Conservation (phyloP, 306 rosid genomes). For the Lathyrus oleraceus region DNA sequence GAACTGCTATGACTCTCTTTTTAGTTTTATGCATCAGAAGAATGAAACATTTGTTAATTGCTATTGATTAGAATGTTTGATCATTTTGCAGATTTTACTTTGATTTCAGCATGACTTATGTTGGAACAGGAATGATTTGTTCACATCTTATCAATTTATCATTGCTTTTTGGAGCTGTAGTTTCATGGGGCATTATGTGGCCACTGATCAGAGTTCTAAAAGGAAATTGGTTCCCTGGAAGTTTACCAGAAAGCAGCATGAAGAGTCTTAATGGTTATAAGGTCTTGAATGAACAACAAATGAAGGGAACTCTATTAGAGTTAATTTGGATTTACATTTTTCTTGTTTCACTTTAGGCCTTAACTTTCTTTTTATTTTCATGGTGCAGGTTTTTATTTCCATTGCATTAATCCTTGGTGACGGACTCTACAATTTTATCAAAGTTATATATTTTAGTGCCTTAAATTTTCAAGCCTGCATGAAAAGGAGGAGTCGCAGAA, state of each 20-base stretch:
- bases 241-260: slow-evolving; percentile 79
- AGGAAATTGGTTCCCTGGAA: slow-evolving; percentile 83
- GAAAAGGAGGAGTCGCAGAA: slow-evolving; percentile 45
- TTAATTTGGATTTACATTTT: not conserved
- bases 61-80: slow-evolving; percentile 17
- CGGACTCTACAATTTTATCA: slow-evolving; percentile 80
- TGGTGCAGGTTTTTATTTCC: slow-evolving; percentile 76
- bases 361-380: slow-evolving; percentile 24
- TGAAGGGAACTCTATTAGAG: not conserved
- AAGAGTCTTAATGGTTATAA: slow-evolving; percentile 88
- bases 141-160: slow-evolving; percentile 47
- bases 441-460: slow-evolving; percentile 56
- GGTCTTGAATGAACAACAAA: slow-evolving; percentile 44
- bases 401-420: slow-evolving; percentile 88
- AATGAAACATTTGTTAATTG: slow-evolving; percentile 10
- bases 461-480: slow-evolving; percentile 50
- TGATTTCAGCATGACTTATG: slow-evolving; percentile 78
- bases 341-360: slow-evolving; percentile 8
- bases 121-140: slow-evolving; percentile 99
- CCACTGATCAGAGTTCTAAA: slow-evolving; percentile 71
- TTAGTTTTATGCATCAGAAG: not conserved
- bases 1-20: not conserved
- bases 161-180: slow-evolving; percentile 75
- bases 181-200: slow-evolving; percentile 97
- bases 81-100: slow-evolving; percentile 79